Evolutionary conservation across 805 yeast genomes (phyloP), one percentile per base, ranked within the genome.

Genomic region (Yarrowia sp.): DNA sequence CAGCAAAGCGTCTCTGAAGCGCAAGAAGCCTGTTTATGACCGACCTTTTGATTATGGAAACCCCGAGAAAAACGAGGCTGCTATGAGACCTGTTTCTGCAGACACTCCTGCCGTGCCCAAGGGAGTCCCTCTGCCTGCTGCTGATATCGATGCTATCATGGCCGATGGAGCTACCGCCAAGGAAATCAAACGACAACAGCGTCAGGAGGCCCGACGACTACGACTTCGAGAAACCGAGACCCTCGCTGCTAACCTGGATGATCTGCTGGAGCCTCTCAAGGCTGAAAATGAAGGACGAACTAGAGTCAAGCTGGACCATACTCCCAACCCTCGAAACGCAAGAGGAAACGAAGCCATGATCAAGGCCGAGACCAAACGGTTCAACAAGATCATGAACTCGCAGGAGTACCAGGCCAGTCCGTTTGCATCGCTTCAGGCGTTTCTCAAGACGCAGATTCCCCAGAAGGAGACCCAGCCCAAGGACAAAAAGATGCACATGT

Each of bases 361-460:
- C 32, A 66, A 67, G 35, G 55, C 65, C 11, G 74, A 71, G 51
- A 70, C 66, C 13, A 45, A 51, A 13, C 48, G 68, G 45, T 71
- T 71, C 66, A 67, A 67, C 57, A 51, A 55, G 39, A 69, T 70
- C 22, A 44, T 68, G 15, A 64, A 62, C 14, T 66, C 68, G 32
- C 36, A 62, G 22, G 60, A 66, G 57, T 71, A 69, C 65, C 64
- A 66, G 22, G 48, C 67, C 42, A 66, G 67, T 22, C 74, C 74
- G 14, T 69, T 71, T 65, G 71, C 65, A 13, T 53, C 72, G 10
- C 62, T 71, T 15, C 67, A 65, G 47, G 42, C 31, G 8, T 65
- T 65, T n/a, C 63, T 70, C 15, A 68, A 69, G 38, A 63, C 67
- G 44, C 68, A 68, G 63, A 55, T 55, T 39, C 60, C 65, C 38